phyloP scores from a whole-genome alignment of 768 basidiomycete species.

The Neoboletus brunneissimus region DNA sequence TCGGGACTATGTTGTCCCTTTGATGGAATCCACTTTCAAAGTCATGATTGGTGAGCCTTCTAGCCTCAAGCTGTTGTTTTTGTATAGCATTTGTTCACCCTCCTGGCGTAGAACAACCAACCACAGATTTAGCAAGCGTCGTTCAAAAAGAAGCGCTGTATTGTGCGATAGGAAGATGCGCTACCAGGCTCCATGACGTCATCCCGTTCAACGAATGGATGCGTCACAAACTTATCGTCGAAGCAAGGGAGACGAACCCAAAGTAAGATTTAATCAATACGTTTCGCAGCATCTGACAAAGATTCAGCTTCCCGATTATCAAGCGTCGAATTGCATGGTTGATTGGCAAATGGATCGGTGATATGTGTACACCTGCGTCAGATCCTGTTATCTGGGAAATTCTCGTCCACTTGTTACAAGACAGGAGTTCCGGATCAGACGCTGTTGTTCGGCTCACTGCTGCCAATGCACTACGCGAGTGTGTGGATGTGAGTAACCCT shows the following conservation, averaged over 20 bases:
- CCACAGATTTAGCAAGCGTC: slow-evolving; percentile 53
- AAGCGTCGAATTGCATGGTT: slow-evolving; percentile 96
- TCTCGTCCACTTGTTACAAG: slow-evolving; percentile 70
- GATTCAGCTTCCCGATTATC: slow-evolving; percentile 76
- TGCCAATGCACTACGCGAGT: slow-evolving; percentile 73
- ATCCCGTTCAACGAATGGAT: slow-evolving; percentile 76
- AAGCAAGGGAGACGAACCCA: slow-evolving; percentile 58
- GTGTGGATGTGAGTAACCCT: slow-evolving; percentile 70
- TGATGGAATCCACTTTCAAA: slow-evolving; percentile 59
- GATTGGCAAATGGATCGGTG: slow-evolving; percentile 83
- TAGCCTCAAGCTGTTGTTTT: background rate
- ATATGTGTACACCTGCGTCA: slow-evolving; percentile 57
- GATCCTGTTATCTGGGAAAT: slow-evolving; percentile 76
- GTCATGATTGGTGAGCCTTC: slow-evolving; percentile 50
- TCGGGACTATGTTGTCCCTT: slow-evolving; percentile 61
- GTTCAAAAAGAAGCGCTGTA: slow-evolving; percentile 86
- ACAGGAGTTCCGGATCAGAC: slow-evolving; percentile 69
- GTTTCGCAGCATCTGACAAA: slow-evolving; percentile 7
- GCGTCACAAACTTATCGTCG: slow-evolving; percentile 51
- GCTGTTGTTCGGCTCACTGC: slow-evolving; percentile 85
- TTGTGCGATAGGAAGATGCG: slow-evolving; percentile 85
- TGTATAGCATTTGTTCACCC: background rate
- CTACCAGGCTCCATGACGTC: slow-evolving; percentile 53
- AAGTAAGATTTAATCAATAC: slow-evolving; percentile 40
- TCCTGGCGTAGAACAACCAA: slow-evolving; percentile 39